phyloP scores from a whole-genome alignment of 495 filamentous ascomycete genomes.

The Penicillium waksmanii region DNA sequence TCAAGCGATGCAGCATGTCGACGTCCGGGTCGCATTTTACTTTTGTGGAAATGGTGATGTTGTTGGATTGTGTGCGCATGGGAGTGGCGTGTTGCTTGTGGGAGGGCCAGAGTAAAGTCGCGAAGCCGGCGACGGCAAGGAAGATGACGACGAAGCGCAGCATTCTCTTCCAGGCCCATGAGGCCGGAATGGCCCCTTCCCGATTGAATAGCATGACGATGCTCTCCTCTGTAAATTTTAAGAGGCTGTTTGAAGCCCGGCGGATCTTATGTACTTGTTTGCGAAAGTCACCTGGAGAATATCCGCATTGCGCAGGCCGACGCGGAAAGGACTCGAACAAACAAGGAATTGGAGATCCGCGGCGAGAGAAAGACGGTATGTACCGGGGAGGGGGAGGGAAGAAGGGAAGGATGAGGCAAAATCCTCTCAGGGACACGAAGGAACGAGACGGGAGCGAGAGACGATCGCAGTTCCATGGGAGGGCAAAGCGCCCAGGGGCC shows the following conservation, averaged over 20 bases:
- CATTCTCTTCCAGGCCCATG: slow-evolving; percentile 44
- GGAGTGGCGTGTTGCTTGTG: slow-evolving; percentile 19
- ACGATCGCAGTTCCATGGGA: slow-evolving; percentile 29
- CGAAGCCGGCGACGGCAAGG: slow-evolving; percentile 25
- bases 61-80: slow-evolving; percentile 33
- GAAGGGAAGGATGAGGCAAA: slow-evolving; percentile 6
- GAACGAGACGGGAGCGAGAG: slow-evolving; percentile 18
- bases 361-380: slow-evolving; percentile 3
- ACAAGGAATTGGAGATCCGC: background rate
- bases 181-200: slow-evolving; percentile 33
- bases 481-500: slow-evolving; percentile 8
- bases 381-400: slow-evolving; percentile 6
- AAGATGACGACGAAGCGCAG: slow-evolving; percentile 30
- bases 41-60: slow-evolving; percentile 41
- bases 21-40: slow-evolving; percentile 41
- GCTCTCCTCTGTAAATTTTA: background rate
- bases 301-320: slow-evolving; percentile 33
- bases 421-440: slow-evolving; percentile 2
- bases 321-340: slow-evolving; percentile 6
- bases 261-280: slow-evolving; percentile 17
- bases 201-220: slow-evolving; percentile 34
- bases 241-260: slow-evolving; percentile 1
- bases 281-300: slow-evolving; percentile 11
- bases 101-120: slow-evolving; percentile 35
- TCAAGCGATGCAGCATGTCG: slow-evolving; percentile 32